Base-by-base conservation (phyloP, 371 early-diverging fungal species). In the Zychaea mexicana region DNA sequence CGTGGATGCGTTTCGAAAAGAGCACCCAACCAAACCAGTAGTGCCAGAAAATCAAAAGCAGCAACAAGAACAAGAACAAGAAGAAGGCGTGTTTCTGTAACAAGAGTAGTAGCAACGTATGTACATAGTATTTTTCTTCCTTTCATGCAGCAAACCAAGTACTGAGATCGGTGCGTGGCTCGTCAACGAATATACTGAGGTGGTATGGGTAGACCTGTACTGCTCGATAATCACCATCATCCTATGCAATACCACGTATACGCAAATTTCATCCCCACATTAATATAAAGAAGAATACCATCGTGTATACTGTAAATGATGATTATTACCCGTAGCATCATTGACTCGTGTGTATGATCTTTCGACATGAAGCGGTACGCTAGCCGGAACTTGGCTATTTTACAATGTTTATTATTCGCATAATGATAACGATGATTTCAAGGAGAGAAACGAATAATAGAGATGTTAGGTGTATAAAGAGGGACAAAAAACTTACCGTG, bases 1-100 rank as follows among this genome's bases (percentile, higher is more conserved):
- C 33, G 71, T 79, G 0, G 57, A 45, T 17, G 74, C 70, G 7
- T 79, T 79, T 46, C 64, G 77, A 52, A 52, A 62, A 31, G 10
- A 53, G n/a, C 58, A 70, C 30, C 60, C 67, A 5, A 67, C 61
- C 19, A 39, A 17, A 7, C 57, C 36, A 15, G 32, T n/a, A n/a
- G n/a, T n/a, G n/a, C n/a, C n/a, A n/a, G n/a, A n/a, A n/a, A n/a
- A n/a, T n/a, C n/a, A 42, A 24, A 49, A n/a, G 10, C 45, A 58
- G 22, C 17, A 42, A 42, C 17, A 39, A 3, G 57, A 39, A 22
- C 28, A 61, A 24, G 26, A 47, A 21, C 57, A 52, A 9, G 65
- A 65, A 26, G 63, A 66, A 22, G 70, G 70, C 17, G 70, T 70
- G 13, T 70, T 65, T 46, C 32, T 70, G 32, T 69, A 54, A 61